phyloP scores from a whole-genome alignment of 2,329 filamentous ascomycete species.

The Tolypocladium ophioglossoides region DNA sequence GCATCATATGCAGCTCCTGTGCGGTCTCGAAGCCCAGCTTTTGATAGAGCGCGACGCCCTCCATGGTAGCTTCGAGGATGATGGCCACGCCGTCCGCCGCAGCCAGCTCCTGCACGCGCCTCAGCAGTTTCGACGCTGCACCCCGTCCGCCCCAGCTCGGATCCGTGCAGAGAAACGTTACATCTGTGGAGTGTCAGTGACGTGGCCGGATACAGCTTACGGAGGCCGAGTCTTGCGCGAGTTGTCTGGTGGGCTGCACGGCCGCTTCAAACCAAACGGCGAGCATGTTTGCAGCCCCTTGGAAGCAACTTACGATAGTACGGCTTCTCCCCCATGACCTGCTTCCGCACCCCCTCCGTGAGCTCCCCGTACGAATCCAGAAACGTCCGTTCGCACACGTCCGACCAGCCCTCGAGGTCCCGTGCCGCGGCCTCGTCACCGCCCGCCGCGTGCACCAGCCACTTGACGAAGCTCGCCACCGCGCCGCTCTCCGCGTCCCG shows the following conservation, averaged over 20 bases:
- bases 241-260: background rate
- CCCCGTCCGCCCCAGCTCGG: conserved; percentile 23
- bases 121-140: conserved; percentile 22
- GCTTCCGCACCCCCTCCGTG: conserved; percentile 18
- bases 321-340: conserved; percentile 15
- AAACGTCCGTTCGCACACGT: conserved; percentile 16
- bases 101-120: conserved; percentile 21
- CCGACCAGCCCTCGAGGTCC: conserved; percentile 17
- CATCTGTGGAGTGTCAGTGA: conserved; percentile 11
- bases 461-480: conserved; percentile 25
- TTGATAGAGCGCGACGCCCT: conserved; percentile 26
- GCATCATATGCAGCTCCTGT: conserved; percentile 22
- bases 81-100: conserved; percentile 19
- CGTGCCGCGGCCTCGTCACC: conserved; percentile 6
- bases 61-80: conserved; percentile 27
- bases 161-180: conserved; percentile 28
- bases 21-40: conserved; percentile 23
- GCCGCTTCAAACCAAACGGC: no score
- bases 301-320: conserved; percentile 25
- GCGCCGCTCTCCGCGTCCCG: conserved; percentile 15
- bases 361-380: conserved; percentile 22
- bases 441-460: conserved; percentile 17
- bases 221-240: background rate
- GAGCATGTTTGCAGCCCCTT: background rate
- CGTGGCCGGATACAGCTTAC: background rate